Conservation (phyloP, 139 green algal species). For the Micromonas commoda region DNA sequence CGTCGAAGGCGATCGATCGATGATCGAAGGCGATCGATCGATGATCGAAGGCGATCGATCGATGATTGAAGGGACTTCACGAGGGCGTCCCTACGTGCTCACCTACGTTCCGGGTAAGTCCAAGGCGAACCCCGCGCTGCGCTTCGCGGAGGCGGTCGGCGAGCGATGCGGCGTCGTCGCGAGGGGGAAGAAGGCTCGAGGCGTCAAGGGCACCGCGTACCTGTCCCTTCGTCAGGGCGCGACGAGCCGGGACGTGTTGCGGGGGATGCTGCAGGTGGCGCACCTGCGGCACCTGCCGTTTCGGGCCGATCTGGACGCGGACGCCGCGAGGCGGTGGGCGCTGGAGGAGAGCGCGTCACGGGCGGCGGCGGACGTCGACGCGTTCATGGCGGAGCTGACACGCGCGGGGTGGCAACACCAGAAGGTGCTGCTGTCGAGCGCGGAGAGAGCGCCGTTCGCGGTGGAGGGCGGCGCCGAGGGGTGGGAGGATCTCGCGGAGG, state of each 20-base stretch:
- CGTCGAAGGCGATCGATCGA: too few species aligned
- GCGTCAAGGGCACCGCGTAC: slow-evolving; percentile 7
- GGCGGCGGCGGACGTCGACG: slow-evolving; percentile 13
- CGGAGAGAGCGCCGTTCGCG: slow-evolving; percentile 35
- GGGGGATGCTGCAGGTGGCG: neutral
- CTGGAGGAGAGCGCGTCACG: neutral
- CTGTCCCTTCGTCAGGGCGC: neutral
- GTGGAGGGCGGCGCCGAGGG: neutral
- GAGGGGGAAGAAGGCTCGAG: neutral
- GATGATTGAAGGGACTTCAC: too few species aligned
- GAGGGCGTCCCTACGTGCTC: too few species aligned
- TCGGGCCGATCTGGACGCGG: neutral
- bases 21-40: too few species aligned
- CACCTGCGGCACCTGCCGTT: slow-evolving; percentile 15
- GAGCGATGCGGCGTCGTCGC: neutral
- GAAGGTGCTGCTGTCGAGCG: slow-evolving; percentile 55
- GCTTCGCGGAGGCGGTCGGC: too few species aligned
- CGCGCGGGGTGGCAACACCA: slow-evolving; percentile 43
- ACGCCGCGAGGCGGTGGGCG: slow-evolving; percentile 14
- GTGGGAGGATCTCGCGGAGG: neutral
- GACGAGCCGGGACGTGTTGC: slow-evolving; percentile 1
- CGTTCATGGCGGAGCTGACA: slow-evolving; percentile 32
- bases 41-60: too few species aligned
- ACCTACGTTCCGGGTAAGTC: too few species aligned
- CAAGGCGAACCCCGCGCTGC: too few species aligned